Evolutionary conservation across 1,139 yeast genomes (phyloP).

Genomic region (Pneumocystis murina): DNA sequence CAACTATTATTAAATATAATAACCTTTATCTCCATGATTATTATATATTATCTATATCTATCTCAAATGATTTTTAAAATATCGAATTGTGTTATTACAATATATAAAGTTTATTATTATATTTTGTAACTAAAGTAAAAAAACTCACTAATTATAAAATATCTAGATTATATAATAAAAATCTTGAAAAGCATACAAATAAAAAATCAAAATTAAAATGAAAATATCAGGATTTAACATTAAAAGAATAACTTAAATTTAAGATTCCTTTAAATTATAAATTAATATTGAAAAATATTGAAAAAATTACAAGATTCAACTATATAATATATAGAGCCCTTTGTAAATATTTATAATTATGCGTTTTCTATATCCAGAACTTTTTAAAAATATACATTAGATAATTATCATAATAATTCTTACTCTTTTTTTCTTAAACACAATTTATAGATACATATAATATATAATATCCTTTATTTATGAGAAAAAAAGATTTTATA

Average conservation of each 20-base stretch:
- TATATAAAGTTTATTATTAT: constrained; percentile 2
- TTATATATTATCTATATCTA: constrained; percentile 8
- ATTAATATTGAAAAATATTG: no score
- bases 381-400: no score
- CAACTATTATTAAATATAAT: constrained; percentile 5
- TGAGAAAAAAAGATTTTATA: not conserved
- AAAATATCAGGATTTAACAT: not conserved
- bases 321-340: no score
- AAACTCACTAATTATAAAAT: constrained; percentile 19
- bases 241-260: not conserved
- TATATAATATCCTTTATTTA: not conserved
- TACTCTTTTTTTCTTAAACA: no score
- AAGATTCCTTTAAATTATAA: no score
- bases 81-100: constrained; percentile 1
- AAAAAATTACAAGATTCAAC: no score
- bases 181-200: constrained; percentile 6
- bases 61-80: not conserved
- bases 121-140: not conserved
- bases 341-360: no score
- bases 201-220: not conserved
- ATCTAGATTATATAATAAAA: constrained; percentile 6
- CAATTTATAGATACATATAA: not conserved
- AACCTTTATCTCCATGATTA: constrained; percentile 6
- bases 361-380: no score
- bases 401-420: no score